Percentiles rank a stretch among this genome's conserved stretches.
Conservation (phyloP, 306 rosid genomes). For the Senna siamea region DNA sequence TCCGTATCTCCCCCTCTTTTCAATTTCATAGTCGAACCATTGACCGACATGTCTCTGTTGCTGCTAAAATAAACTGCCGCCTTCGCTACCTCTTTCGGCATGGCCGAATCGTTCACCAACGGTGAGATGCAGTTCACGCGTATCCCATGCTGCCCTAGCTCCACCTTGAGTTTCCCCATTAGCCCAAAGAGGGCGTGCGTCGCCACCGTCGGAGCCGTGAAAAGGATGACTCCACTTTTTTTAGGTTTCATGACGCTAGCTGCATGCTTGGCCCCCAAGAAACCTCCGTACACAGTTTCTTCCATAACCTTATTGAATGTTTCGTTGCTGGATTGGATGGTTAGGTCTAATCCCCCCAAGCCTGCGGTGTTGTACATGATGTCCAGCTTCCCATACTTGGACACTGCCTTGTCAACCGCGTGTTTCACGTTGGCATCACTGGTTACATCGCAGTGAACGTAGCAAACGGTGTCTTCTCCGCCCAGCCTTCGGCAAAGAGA, state of each 20-base stretch:
- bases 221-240: constrained; percentile 56
- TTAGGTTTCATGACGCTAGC: constrained; percentile 65
- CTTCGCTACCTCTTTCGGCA: too few species aligned
- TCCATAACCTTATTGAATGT: constrained; percentile 60
- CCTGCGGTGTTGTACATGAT: constrained; percentile 80
- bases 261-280: constrained; percentile 74
- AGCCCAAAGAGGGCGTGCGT: constrained; percentile 77
- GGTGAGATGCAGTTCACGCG: too few species aligned
- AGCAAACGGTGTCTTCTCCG: too few species aligned
- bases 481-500: too few species aligned
- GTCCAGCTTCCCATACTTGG: constrained; percentile 63
- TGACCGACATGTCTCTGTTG: too few species aligned
- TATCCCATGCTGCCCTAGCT: too few species aligned
- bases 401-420: constrained; percentile 43
- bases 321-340: constrained; percentile 33
- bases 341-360: constrained; percentile 26
- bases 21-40: too few species aligned
- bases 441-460: too few species aligned
- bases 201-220: constrained; percentile 53
- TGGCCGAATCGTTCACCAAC: too few species aligned
- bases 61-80: too few species aligned
- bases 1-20: too few species aligned
- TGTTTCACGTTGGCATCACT: too few species aligned
- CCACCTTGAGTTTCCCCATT: constrained; percentile 58
- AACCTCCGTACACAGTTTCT: constrained; percentile 63